These are phyloP conservation scores for Penicillium sp. DNA, from an alignment of 2,329 filamentous ascomycete genomes.

Conservation along the genomic window DNA sequence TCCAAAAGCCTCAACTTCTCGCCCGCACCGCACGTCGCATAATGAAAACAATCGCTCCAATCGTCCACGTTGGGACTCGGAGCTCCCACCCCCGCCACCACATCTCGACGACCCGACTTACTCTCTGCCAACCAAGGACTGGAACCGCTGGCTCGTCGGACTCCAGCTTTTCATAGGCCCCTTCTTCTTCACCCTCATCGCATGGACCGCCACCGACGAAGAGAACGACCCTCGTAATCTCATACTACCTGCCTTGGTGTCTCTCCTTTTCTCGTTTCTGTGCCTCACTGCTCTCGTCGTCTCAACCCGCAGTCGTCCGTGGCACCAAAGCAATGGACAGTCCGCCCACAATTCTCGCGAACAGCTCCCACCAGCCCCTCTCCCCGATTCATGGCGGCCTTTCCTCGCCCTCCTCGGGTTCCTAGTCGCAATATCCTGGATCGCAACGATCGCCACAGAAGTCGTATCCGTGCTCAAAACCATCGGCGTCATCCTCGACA, in stretches of 20 bases:
- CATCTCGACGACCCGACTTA: slow-evolving; percentile 9
- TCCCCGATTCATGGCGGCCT: slow-evolving; percentile 67
- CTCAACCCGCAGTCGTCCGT: slow-evolving; percentile 54
- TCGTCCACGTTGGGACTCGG: slow-evolving; percentile 37
- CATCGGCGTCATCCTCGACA: slow-evolving; percentile 82
- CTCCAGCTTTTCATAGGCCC: slow-evolving; percentile 84
- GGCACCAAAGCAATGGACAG: neutral
- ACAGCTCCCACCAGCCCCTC: slow-evolving; percentile 39
- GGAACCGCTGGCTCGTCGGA: slow-evolving; percentile 87
- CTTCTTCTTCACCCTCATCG: slow-evolving; percentile 69
- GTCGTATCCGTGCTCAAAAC: slow-evolving; percentile 94
- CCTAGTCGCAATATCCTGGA: slow-evolving; percentile 88
- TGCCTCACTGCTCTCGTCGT: slow-evolving; percentile 62
- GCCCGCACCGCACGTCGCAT: slow-evolving; percentile 17
- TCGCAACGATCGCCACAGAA: slow-evolving; percentile 89
- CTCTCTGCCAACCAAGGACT: slow-evolving; percentile 47
- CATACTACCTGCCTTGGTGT: slow-evolving; percentile 55
- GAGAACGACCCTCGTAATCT: slow-evolving; percentile 51
- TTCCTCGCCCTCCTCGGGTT: slow-evolving; percentile 86
- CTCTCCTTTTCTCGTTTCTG: slow-evolving; percentile 63
- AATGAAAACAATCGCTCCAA: slow-evolving; percentile 2
- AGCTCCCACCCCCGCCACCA: slow-evolving; percentile 32
- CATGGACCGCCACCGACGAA: slow-evolving; percentile 57
- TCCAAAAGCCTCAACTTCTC: slow-evolving; percentile 5
- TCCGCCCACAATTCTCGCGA: slow-evolving; percentile 2